Conservation (phyloP, 2,329 filamentous ascomycete species). For the Metarhizium brunneum region DNA sequence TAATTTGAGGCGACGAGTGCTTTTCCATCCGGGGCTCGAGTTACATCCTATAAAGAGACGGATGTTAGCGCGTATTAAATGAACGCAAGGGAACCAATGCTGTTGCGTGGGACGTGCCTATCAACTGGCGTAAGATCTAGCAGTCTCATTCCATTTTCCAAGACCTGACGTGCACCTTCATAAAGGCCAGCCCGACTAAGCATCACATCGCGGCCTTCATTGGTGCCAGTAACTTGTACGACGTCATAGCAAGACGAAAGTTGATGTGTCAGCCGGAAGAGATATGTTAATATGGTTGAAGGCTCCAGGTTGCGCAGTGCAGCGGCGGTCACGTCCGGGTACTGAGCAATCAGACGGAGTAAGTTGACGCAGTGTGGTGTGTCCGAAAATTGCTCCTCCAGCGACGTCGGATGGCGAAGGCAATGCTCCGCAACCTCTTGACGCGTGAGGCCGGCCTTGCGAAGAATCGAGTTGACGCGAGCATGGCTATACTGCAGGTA, state of each 20-base stretch:
- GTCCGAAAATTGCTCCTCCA: constrained; percentile 17
- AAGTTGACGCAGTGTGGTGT: constrained; percentile 41
- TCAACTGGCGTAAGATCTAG: neutral
- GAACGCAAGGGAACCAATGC: too few species aligned
- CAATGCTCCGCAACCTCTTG: constrained; percentile 4
- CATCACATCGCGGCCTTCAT: constrained; percentile 46
- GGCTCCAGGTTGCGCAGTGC: constrained; percentile 58
- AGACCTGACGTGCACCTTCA: constrained; percentile 50
- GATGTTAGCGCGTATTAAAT: too few species aligned
- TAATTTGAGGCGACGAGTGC: too few species aligned
- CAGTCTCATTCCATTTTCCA: constrained; percentile 17
- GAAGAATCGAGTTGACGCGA: constrained; percentile 40
- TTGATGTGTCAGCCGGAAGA: constrained; percentile 71
- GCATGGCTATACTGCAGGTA: constrained; percentile 66
- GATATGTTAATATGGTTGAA: constrained; percentile 54
- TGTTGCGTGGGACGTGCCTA: too few species aligned
- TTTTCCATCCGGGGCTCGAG: too few species aligned
- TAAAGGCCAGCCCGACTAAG: constrained; percentile 54
- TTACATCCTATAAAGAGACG: too few species aligned
- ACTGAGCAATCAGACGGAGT: constrained; percentile 50
- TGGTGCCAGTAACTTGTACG: constrained; percentile 61
- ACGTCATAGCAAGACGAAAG: constrained; percentile 67
- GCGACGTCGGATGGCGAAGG: constrained; percentile 3
- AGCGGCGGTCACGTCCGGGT: constrained; percentile 54
- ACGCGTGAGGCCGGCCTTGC: constrained; percentile 8